These are phyloP conservation scores for Smallanthus sonchifolius DNA, from an alignment of 129 eudicot species.

Conservation along the genomic window DNA sequence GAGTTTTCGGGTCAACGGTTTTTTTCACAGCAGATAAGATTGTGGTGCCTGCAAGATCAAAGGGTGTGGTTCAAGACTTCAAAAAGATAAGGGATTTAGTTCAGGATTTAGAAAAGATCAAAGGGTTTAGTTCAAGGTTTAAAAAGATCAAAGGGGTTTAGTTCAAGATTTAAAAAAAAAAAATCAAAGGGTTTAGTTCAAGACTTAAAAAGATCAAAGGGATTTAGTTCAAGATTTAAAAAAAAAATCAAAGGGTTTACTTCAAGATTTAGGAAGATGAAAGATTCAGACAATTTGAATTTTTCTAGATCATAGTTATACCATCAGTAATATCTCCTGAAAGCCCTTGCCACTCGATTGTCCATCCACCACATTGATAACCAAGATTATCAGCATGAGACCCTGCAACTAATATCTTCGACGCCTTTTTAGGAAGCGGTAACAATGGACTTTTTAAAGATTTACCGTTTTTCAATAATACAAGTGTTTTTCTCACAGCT, in stretches of 20 bases:
- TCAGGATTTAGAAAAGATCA: not conserved
- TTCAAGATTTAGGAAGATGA: not conserved
- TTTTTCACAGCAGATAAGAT: conserved; percentile 58
- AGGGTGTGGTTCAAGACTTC: not conserved
- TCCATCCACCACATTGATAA: conserved; percentile 92
- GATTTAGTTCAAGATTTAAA: not conserved
- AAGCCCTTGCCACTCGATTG: conserved; percentile 81
- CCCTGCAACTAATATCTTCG: conserved; percentile 76
- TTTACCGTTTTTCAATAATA: conserved; percentile 72
- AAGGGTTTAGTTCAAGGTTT: not conserved
- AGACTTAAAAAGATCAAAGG: not conserved
- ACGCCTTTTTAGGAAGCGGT: conserved; percentile 65
- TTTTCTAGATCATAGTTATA: conserved; percentile 14
- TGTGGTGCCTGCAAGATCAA: conserved; percentile 58
- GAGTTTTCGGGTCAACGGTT: conserved; percentile 51
- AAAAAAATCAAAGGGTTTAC: not conserved
- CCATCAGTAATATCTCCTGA: conserved; percentile 67
- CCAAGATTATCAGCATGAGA: conserved; percentile 74
- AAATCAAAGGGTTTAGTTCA: not conserved
- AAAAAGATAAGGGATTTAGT: not conserved
- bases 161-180: not conserved
- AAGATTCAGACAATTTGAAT: not conserved
- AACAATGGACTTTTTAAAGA: conserved; percentile 44
- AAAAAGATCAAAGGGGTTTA: not conserved
- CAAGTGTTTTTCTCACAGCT: conserved; percentile 85